These are phyloP conservation scores for Luffa aegyptiaca DNA, from an alignment of 306 rosid species.

Conservation along the genomic window DNA sequence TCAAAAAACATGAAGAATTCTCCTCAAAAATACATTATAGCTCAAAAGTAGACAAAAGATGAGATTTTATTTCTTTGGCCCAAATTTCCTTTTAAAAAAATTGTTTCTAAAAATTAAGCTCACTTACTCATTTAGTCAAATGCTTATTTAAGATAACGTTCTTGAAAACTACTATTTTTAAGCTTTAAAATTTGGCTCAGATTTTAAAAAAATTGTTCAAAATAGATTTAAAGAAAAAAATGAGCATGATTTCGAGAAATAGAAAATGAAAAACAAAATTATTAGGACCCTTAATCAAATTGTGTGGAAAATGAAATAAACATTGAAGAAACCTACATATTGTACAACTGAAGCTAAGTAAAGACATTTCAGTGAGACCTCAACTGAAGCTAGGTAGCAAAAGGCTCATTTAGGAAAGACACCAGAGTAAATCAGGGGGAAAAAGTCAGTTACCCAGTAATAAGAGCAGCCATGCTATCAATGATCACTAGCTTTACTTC, in stretches of 20 bases:
- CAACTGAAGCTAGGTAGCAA: not conserved
- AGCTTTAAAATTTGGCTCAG: not conserved
- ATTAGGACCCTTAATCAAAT: not conserved
- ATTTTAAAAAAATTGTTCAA: not conserved
- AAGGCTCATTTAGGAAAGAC: not conserved
- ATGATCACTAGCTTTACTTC: conserved; percentile 77
- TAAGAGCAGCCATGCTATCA: conserved; percentile 90
- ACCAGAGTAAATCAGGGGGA: not conserved
- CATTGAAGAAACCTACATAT: not conserved
- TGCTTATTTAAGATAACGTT: not conserved
- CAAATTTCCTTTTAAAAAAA: not conserved
- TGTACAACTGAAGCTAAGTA: not conserved
- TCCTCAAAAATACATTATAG: not conserved
- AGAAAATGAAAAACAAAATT: not conserved
- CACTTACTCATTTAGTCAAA: not conserved
- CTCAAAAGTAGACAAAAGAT: not conserved
- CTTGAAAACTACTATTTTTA: not conserved
- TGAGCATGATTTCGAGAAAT: not conserved
- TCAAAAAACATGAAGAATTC: not conserved
- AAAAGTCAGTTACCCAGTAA: conserved; percentile 48
- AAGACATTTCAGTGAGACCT: not conserved
- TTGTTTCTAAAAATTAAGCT: not conserved
- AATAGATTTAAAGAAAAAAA: not conserved
- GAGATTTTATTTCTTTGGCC: not conserved
- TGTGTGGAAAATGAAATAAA: not conserved